Percentiles rank a stretch among this genome's conserved stretches.
phyloP scores from a whole-genome alignment of 768 basidiomycete species.

The Pleurotus tuber-regium region DNA sequence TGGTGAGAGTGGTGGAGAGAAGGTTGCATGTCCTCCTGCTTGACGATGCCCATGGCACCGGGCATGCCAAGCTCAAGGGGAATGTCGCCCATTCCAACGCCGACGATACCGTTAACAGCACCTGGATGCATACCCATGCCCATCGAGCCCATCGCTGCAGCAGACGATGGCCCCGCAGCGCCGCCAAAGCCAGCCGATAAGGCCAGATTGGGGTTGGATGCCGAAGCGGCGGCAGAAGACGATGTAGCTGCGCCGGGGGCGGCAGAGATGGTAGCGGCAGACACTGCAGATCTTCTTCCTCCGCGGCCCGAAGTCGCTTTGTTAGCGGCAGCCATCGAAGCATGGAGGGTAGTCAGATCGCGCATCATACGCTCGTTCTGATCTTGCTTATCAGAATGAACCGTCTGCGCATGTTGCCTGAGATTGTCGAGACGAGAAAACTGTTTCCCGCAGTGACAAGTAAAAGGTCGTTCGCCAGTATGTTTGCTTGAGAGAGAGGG shows the following conservation, averaged over 20 bases:
- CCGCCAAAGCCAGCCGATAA: not conserved
- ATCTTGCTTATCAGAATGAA: slow-evolving; percentile 91
- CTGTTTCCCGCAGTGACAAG: slow-evolving; percentile 93
- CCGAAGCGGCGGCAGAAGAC: too few species aligned
- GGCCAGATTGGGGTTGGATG: not conserved
- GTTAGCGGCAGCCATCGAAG: slow-evolving; percentile 67
- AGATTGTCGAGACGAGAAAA: slow-evolving; percentile 97
- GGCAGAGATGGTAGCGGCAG: too few species aligned
- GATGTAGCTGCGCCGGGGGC: too few species aligned
- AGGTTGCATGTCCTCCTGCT: slow-evolving; percentile 37
- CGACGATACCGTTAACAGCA: not conserved
- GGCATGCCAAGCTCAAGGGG: not conserved
- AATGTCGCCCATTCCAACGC: not conserved
- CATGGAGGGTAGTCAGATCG: slow-evolving; percentile 80
- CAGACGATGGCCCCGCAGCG: not conserved
- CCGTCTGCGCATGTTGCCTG: slow-evolving; percentile 95
- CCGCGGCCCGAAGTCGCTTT: slow-evolving; percentile 27
- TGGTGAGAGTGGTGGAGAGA: slow-evolving; percentile 25
- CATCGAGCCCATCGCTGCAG: not conserved
- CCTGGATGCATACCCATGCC: not conserved
- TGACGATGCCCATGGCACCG: slow-evolving; percentile 27
- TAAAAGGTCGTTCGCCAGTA: slow-evolving; percentile 95
- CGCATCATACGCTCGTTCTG: slow-evolving; percentile 92
- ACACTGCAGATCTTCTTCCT: not conserved
- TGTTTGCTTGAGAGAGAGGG: slow-evolving; percentile 67